Evolutionary conservation across 805 yeast species (phyloP), one percentile per base, ranked within the genome.

Genomic region (Pichia nakasei): DNA sequence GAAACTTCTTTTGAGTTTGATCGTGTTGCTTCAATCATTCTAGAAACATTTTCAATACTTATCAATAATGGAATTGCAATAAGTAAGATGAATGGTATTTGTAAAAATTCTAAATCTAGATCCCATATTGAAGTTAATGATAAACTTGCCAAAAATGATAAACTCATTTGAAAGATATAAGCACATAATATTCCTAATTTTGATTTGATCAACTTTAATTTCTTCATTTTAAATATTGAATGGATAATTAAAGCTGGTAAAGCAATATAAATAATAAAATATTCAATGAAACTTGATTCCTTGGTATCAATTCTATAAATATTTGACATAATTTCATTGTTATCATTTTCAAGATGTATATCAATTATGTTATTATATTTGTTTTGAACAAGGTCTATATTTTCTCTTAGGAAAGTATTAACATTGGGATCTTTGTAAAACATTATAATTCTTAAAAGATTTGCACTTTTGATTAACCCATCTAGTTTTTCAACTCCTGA

Each of bases 21-120:
- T 1, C 72, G 59, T 2, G 73, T 56, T 5, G 71, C 53, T 13
- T 62, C 56, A 20, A 73, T 58, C 26, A 76, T 52, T 43, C 78
- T 62, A 37, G 73, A 69, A 65, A 66, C 67, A 51, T 73, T 75
- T 47, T 74, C 79, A 17, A 67, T 57, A 11, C 72, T 68, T 9
- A 72, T 64, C 18, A 71, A 63, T 2, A 69, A 45, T 3, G 73
- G 65, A 6, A 69, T 52, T 42, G 67, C 61, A 2, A 76, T 68
- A 22, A 72, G 46, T 5, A 72, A 57, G 32, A 59, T 66, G n/a
- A 65, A 46, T 0, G 76, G 74, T 7, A 64, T 53, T 38, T 69
- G 65, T 22, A 61, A 52, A 32, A 66, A 54, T 27, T 64, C 68
- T 29, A 62, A 52, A 12, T 55, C 56, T 20, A 62, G 55, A 44